Evolutionary conservation across 78 protist species (phyloP).

Genomic region (Planoprotostelium fungivorum): DNA sequence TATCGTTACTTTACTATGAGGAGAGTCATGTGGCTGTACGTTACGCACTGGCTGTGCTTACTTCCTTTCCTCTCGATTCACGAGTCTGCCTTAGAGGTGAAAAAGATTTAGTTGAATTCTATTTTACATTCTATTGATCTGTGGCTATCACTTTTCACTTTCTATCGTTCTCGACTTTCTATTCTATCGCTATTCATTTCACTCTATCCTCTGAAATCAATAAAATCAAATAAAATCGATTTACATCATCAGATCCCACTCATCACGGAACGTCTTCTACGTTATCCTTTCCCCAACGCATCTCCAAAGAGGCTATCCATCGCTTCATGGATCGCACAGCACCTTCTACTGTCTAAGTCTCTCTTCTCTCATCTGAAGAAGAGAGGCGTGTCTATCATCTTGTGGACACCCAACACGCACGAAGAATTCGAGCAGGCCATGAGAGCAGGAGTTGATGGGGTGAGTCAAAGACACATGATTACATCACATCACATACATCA

Average conservation of each 20-base stretch:
- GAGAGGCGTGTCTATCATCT: background rate
- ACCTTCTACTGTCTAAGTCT: background rate
- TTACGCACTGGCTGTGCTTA: background rate
- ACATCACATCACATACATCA: background rate
- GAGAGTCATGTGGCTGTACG: background rate
- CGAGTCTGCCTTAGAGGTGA: background rate
- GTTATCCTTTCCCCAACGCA: background rate
- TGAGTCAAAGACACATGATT: background rate
- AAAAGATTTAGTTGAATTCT: too few species aligned
- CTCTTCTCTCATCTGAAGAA: background rate
- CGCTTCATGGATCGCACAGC: background rate
- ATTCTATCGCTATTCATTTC: too few species aligned
- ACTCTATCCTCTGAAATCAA: background rate
- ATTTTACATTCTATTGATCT: too few species aligned
- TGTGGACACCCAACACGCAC: background rate
- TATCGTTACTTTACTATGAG: background rate
- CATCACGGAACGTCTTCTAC: background rate
- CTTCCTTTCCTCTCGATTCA: background rate
- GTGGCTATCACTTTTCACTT: too few species aligned
- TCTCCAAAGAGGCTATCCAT: background rate
- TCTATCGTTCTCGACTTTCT: too few species aligned
- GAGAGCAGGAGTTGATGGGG: background rate
- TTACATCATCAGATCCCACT: background rate
- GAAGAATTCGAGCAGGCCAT: background rate
- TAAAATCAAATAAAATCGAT: background rate